Evolutionary conservation across 1,139 yeast species (phyloP), one percentile per base, ranked within the genome.

Genomic region (Pichia sp.): DNA sequence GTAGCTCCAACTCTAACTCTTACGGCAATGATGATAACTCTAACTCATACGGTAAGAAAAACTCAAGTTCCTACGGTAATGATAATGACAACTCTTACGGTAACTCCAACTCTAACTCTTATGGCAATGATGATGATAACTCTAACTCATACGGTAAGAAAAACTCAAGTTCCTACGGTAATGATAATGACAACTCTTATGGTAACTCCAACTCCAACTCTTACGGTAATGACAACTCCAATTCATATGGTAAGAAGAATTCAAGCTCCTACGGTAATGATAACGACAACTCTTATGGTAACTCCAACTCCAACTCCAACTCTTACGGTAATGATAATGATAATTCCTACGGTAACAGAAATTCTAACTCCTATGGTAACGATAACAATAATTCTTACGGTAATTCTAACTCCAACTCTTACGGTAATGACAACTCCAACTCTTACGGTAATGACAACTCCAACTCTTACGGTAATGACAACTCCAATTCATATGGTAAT

Each of bases 281-380:
- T 18, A 45, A 44, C 47, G 39, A 45, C 18, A 39, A 50, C 46
- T 49, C 54, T 13, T 51, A 53, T 12, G 45, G 46, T 23, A 36
- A 43, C 26, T n/a, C n/a, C n/a, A n/a, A n/a, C n/a, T n/a, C n/a
- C 25, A 41, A 51, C 39, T 43, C 45, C 39, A 40, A 48, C 25
- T 46, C 56, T 32, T 48, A 49, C 37, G 48, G 43, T 30, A 40
- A 46, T 42, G 45, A 42, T 43, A 37, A 45, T n/a, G 37, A 46
- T 34, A 34, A 42, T 45, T 55, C 59, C 20, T 56, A 53, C 46
- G 59, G 57, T 27, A 47, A 53, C 16, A n/a, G n/a, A n/a, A n/a
- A n/a, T n/a, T 39, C 46, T 34, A 34, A 42, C 46, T 55, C 59
- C 20, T 56, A 53, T 47, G 59, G 57, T 27, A 47, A 53, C 16